Conservation (phyloP, 2,329 filamentous ascomycete species). For the Ascochyta clinopodiicola region DNA sequence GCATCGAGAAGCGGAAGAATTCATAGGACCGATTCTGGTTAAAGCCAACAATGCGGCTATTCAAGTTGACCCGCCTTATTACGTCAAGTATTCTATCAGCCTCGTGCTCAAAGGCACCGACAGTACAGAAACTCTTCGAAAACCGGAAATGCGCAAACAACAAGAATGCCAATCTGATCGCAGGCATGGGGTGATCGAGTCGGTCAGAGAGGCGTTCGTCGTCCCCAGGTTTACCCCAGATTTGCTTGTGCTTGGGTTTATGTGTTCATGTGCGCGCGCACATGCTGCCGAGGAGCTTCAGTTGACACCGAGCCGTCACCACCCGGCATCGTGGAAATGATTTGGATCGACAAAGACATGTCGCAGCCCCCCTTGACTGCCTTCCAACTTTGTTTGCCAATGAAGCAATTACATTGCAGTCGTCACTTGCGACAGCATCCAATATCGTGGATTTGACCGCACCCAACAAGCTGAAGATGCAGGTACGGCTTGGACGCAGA, state of each 20-base stretch:
- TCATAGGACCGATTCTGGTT: background rate
- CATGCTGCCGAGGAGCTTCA: slow-evolving; percentile 37
- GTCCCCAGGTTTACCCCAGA: slow-evolving; percentile 12
- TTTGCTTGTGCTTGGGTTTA: background rate
- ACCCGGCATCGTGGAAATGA: slow-evolving; percentile 8
- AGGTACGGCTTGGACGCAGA: slow-evolving; percentile 5
- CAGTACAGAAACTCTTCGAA: background rate
- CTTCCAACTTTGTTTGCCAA: background rate
- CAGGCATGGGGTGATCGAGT: background rate
- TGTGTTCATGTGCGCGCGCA: slow-evolving; percentile 18
- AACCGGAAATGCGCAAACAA: background rate
- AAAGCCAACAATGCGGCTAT: background rate
- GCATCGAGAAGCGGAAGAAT: background rate
- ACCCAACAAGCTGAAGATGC: slow-evolving; percentile 1
- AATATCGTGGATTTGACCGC: background rate
- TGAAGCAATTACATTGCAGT: background rate
- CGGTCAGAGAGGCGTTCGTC: background rate
- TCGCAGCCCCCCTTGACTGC: slow-evolving; percentile 12
- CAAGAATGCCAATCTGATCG: too few species aligned
- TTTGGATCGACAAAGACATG: slow-evolving; percentile 16
- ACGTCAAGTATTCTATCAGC: background rate
- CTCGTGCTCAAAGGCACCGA: background rate
- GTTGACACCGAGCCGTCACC: slow-evolving; percentile 24
- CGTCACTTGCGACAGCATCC: background rate
- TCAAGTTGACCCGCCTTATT: background rate